Evolutionary conservation across 805 yeast genomes (phyloP), one percentile per base, ranked within the genome.

Genomic region (Myxozyma monticola): DNA sequence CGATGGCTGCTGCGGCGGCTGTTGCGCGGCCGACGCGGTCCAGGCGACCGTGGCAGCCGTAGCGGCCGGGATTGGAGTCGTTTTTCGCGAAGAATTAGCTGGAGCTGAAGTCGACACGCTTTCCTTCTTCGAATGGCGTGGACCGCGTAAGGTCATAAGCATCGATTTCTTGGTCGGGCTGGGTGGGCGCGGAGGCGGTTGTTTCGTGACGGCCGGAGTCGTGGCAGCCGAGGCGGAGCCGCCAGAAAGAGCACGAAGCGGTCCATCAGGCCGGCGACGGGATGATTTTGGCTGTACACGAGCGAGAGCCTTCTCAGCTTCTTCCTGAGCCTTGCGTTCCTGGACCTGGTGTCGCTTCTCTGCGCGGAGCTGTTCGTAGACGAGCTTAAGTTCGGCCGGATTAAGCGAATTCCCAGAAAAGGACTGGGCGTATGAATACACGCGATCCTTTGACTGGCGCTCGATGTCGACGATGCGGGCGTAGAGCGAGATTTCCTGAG

Each of bases 391-490:
- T 24, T 53, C 53, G 17, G 22, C 40, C 10, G 54, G 39, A 9
- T 45, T 14, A 62, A 51, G 44, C 7, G 45, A 31, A 21, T 39
- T 34, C 17, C 55, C 55, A 14, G 57, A 33, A 34, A 41, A 42
- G n/a, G 48, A 15, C 21, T 48, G 42, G 14, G 51, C 54, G 22
- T 49, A 53, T 15, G 57, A 25, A 31, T 21, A 40, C 20, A 70
- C 69, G 21, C 72, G 60, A 43, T 71, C 73, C 30, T 61, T 63
- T 54, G 71, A 69, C 60, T 70, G 73, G 30, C 69, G 65, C 59
- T 70, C 73, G 37, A 70, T 67, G 53, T 70, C 73, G 52, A 62
- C 60, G 47, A 70, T 65, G 37, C 69, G 64, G 33, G 68, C 61
- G 55, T 68, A 60, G 40, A 70, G 57, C 25, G 65, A 51, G 51